A percentile compares a stretch with the other conserved stretches of the same genome.
phyloP scores from a whole-genome alignment of 257 asterid species.

The Solanum ossicruentum region DNA sequence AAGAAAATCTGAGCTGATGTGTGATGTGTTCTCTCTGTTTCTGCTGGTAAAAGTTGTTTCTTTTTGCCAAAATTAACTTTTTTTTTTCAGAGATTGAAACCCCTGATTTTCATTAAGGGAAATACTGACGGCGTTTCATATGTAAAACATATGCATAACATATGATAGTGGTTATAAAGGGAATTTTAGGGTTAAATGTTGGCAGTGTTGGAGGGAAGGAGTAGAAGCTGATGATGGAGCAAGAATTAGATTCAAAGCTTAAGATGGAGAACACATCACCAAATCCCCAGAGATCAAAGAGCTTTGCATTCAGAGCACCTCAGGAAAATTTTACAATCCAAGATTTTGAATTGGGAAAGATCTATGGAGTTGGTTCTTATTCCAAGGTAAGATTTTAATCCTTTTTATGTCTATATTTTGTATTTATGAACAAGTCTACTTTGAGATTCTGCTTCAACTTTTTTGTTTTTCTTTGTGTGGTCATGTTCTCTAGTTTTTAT shows the following conservation, averaged over 20 bases:
- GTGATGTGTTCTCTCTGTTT: slow-evolving; percentile 30
- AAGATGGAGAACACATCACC: slow-evolving; percentile 44
- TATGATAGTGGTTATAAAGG: not conserved
- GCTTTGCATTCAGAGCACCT: slow-evolving; percentile 86
- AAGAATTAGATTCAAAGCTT: slow-evolving; percentile 72
- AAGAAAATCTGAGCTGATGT: slow-evolving; percentile 41
- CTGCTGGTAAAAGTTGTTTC: slow-evolving; percentile 18
- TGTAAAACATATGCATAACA: not conserved
- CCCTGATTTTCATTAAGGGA: not conserved
- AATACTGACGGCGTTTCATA: not conserved
- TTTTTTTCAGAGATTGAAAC: slow-evolving; percentile 28
- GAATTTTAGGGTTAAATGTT: slow-evolving; percentile 29
- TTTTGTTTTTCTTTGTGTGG: not conserved
- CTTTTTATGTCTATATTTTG: not conserved
- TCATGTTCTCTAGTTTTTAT: not conserved
- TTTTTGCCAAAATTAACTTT: slow-evolving; percentile 25
- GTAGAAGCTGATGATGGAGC: slow-evolving; percentile 42
- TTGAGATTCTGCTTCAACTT: not conserved
- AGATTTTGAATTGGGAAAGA: slow-evolving; percentile 90
- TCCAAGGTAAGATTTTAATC: slow-evolving; percentile 53
- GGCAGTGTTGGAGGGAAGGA: slow-evolving; percentile 31
- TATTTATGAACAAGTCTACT: not conserved
- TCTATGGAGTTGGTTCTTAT: slow-evolving; percentile 98
- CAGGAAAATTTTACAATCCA: slow-evolving; percentile 86
- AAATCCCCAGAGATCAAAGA: slow-evolving; percentile 57